Conservation (phyloP, 2,329 filamentous ascomycete species). For the Thielaviopsis ethacetica region DNA sequence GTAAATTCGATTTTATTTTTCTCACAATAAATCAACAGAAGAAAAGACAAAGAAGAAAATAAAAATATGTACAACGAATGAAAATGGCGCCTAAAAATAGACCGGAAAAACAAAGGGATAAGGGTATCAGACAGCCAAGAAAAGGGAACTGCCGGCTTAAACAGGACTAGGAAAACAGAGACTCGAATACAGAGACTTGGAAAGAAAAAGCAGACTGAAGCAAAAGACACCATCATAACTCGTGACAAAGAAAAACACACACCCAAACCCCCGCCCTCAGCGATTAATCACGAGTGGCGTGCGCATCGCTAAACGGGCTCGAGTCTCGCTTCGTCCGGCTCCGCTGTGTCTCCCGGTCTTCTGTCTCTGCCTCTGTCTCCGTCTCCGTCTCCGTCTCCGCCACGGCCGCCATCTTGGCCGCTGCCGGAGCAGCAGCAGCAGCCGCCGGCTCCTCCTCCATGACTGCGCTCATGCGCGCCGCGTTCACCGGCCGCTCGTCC, state of each 20-base stretch:
- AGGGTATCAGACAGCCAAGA: background rate
- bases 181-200: no score
- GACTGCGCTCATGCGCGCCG: slow-evolving; percentile 35
- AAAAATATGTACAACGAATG: no score
- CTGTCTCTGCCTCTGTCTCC: slow-evolving; percentile 19
- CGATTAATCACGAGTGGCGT: slow-evolving; percentile 34
- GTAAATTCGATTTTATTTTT: no score
- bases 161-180: no score
- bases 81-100: no score
- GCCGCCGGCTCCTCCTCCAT: slow-evolving; percentile 34
- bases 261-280: background rate
- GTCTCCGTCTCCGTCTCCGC: slow-evolving; percentile 15
- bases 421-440: slow-evolving; percentile 20
- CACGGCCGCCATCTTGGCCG: slow-evolving; percentile 14
- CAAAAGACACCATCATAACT: no score
- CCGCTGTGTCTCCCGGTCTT: slow-evolving; percentile 6
- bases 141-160: background rate
- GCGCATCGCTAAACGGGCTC: slow-evolving; percentile 42
- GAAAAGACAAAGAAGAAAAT: slow-evolving; percentile 6
- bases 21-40: no score
- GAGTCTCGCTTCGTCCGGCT: slow-evolving; percentile 19
- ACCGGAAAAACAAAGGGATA: background rate
- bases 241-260: background rate
- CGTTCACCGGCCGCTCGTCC: slow-evolving; percentile 22
- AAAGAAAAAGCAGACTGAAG: background rate